Percentiles rank a stretch among this genome's conserved stretches.
These are phyloP conservation scores for Abrus precatorius DNA, from an alignment of 306 rosid genomes.

Conservation along the genomic window DNA sequence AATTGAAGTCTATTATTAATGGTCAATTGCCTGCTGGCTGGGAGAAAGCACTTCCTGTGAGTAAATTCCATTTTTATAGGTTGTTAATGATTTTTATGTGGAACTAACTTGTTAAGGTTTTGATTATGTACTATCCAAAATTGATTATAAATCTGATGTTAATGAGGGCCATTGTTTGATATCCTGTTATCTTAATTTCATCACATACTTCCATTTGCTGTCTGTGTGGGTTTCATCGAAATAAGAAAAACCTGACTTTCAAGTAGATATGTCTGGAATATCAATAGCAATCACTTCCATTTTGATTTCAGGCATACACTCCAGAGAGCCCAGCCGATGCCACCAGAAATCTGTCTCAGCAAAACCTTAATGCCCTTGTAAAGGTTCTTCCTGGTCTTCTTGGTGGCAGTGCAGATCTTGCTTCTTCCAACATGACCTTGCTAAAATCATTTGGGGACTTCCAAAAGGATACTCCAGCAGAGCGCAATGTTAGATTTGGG, in stretches of 20 bases:
- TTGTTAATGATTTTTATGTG: conserved; percentile 1
- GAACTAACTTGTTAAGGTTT: not conserved
- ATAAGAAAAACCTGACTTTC: not conserved
- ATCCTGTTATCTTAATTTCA: conserved; percentile 7
- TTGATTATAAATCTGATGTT: conserved; percentile 12
- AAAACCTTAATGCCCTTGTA: conserved; percentile 91
- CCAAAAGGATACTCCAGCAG: conserved; percentile 88
- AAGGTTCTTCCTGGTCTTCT: conserved; percentile 90
- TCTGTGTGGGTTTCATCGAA: not conserved
- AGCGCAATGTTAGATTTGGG: conserved; percentile 93
- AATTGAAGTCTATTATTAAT: conserved; percentile 71
- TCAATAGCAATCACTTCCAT: conserved; percentile 11
- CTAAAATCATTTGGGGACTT: conserved; percentile 87
- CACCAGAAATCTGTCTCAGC: conserved; percentile 89
- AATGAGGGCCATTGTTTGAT: not conserved
- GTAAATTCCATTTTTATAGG: conserved; percentile 45
- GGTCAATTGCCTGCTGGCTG: conserved; percentile 92
- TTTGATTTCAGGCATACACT: conserved; percentile 73
- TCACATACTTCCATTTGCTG: not conserved
- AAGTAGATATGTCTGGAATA: conserved; percentile 9
- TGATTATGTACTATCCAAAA: not conserved
- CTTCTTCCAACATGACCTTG: conserved; percentile 98
- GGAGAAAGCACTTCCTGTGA: conserved; percentile 98
- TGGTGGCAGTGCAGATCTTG: conserved; percentile 99
- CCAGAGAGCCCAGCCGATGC: conserved; percentile 96